phyloP scores from a whole-genome alignment of 208 protist genomes.

The Wallacemonas rigidus region DNA sequence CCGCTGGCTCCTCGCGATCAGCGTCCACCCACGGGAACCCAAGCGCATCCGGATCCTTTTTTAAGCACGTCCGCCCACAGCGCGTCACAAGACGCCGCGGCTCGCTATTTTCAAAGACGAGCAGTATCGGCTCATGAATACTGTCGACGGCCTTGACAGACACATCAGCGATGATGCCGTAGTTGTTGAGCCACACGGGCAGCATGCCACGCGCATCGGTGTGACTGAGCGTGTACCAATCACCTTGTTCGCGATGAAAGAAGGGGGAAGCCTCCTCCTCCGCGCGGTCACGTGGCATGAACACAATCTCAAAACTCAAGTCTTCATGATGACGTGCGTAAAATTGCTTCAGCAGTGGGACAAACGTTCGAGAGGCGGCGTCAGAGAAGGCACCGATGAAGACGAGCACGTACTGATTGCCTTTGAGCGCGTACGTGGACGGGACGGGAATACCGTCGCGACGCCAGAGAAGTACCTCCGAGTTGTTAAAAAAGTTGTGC shows the following conservation, averaged over 20 bases:
- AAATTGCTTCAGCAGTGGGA: conserved; percentile 36
- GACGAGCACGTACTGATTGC: conserved; percentile 33
- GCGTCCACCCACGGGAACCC: conserved; percentile 8
- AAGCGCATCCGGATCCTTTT: not conserved
- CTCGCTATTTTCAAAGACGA: conserved; percentile 15
- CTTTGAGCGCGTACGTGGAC: conserved; percentile 13
- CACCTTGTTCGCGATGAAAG: not conserved
- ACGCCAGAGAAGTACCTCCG: conserved; percentile 13
- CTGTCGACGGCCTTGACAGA: not conserved
- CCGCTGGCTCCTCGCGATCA: not conserved
- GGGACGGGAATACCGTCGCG: conserved; percentile 23
- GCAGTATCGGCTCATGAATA: not conserved
- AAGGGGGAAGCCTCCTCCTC: conserved; percentile 4
- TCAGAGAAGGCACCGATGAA: conserved; percentile 62
- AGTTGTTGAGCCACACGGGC: conserved; percentile 5
- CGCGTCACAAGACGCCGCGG: not conserved
- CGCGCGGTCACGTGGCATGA: conserved; percentile 40
- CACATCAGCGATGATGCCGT: not conserved
- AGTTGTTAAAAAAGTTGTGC: conserved; percentile 20
- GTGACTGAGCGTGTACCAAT: conserved; percentile 12
- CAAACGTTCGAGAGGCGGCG: conserved; percentile 48
- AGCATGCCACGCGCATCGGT: not conserved
- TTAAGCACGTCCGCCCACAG: not conserved
- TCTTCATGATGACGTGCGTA: conserved; percentile 20
- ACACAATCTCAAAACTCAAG: conserved; percentile 46